Evolutionary conservation across 345 rosid species (phyloP), one percentile per base, ranked within the genome.

Genomic region (Iberis pinnata): DNA sequence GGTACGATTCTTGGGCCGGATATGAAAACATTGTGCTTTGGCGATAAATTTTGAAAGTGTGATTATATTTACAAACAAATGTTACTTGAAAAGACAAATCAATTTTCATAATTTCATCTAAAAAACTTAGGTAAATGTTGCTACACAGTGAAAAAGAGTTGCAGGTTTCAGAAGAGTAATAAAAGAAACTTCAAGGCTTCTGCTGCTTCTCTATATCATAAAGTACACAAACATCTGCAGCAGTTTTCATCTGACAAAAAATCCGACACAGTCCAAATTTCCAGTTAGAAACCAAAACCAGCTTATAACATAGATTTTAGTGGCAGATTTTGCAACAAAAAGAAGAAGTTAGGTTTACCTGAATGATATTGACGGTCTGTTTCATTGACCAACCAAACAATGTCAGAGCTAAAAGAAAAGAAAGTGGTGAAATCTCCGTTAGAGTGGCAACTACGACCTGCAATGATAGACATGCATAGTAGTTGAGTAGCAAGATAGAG

Each of bases 141-240:
- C n/a, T n/a, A n/a, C n/a, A n/a, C n/a, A n/a, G n/a, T n/a, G n/a
- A 38, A 36, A 29, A 2, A 26, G 15, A 26, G 53, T 43, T 50
- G 24, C 42, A 47, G 27, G 51, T 48, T 41, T 5, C 13, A n/a
- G 15, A 13, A 48, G 35, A 11, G n/a, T n/a, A n/a, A 22, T 2
- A 10, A 48, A 17, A 16, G 22, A 9, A 50, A 35, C 49, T 52
- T 55, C 54, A 79, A 13, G 69, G 63, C 65, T 70, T 72, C 58
- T 73, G 76, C 67, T 84, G 84, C 71, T 73, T 87, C 73, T 78
- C 80, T 39, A 77, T 80, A 63, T 90, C 98, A 59, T 76, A 73
- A 55, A 84, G 83, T 58, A 87, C 95, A 56, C 95, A 87, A 16
- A 73, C 61, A 22, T 90, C 98, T n/a, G 96, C 86, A 5, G 98